phyloP scores from a whole-genome alignment of 805 yeast genomes.

The Debaryomyces prosopidis region DNA sequence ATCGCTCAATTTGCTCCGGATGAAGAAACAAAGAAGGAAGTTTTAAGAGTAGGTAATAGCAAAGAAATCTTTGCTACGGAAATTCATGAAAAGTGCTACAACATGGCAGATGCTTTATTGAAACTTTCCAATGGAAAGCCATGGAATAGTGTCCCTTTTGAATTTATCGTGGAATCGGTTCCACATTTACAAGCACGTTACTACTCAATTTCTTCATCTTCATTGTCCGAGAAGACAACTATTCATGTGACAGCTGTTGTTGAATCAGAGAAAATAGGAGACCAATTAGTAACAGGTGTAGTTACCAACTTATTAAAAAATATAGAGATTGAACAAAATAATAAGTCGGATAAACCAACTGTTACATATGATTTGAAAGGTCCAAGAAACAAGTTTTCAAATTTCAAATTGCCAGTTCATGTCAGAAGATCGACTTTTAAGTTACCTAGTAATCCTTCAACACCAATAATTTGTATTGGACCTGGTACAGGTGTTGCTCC shows the following conservation, averaged over 20 bases:
- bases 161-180: constrained; percentile 77
- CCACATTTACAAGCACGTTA: constrained; percentile 89
- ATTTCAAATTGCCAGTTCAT: constrained; percentile 80
- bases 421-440: constrained; percentile 94
- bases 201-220: constrained; percentile 93
- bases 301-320: constrained; percentile 85
- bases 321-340: constrained; percentile 59
- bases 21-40: constrained; percentile 50
- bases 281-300: constrained; percentile 68
- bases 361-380: constrained; percentile 77
- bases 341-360: constrained; percentile 36
- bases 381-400: constrained; percentile 62
- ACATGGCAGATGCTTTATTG: constrained; percentile 74
- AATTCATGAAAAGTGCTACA: constrained; percentile 61
- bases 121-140: constrained; percentile 57
- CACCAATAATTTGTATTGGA: constrained; percentile 90
- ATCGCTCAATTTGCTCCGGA: constrained; percentile 83
- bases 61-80: constrained; percentile 66
- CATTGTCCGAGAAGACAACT: constrained; percentile 68
- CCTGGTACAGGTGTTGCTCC: constrained; percentile 99
- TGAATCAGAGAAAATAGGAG: constrained; percentile 52
- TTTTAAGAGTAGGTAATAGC: constrained; percentile 59
- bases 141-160: constrained; percentile 84
- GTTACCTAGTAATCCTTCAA: constrained; percentile 79
- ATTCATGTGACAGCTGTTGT: constrained; percentile 91